These are phyloP conservation scores for Starmerella gropengiesseri DNA, from an alignment of 805 yeast species.

Conservation along the genomic window DNA sequence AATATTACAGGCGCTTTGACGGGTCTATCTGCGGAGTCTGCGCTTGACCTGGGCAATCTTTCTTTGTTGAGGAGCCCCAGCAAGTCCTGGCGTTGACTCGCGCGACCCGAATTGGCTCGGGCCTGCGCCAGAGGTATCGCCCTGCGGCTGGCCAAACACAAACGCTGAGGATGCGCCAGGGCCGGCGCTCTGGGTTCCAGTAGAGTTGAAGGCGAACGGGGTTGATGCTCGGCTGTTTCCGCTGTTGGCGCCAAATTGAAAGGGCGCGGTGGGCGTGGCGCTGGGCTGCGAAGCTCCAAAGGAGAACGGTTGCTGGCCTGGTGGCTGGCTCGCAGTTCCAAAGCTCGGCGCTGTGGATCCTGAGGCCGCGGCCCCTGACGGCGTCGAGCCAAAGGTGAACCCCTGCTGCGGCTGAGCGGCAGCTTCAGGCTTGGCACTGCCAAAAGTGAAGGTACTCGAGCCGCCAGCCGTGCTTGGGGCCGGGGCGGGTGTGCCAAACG, in stretches of 20 bases:
- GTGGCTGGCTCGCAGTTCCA: too few relatives aligned
- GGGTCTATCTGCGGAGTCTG: slow-evolving; percentile 9
- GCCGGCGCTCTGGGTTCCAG: not conserved
- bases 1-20: not conserved
- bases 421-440: too few relatives aligned
- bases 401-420: too few relatives aligned
- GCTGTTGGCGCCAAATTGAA: not conserved
- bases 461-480: not conserved
- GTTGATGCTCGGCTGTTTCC: not conserved
- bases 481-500: not conserved
- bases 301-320: not conserved
- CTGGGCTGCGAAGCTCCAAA: slow-evolving; percentile 3
- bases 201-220: not conserved
- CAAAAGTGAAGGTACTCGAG: too few relatives aligned
- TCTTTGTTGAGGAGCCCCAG: slow-evolving; percentile 5
- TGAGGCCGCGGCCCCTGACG: too few relatives aligned
- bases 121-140: not conserved
- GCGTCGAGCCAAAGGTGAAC: too few relatives aligned
- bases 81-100: slow-evolving; percentile 16
- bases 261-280: not conserved
- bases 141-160: slow-evolving; percentile 2
- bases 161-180: not conserved
- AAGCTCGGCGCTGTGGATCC: too few relatives aligned
- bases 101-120: slow-evolving; percentile 11
- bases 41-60: slow-evolving; percentile 18